Evolutionary conservation across 768 basidiomycete species (phyloP).

Genomic region (Gyrodon lividus): DNA sequence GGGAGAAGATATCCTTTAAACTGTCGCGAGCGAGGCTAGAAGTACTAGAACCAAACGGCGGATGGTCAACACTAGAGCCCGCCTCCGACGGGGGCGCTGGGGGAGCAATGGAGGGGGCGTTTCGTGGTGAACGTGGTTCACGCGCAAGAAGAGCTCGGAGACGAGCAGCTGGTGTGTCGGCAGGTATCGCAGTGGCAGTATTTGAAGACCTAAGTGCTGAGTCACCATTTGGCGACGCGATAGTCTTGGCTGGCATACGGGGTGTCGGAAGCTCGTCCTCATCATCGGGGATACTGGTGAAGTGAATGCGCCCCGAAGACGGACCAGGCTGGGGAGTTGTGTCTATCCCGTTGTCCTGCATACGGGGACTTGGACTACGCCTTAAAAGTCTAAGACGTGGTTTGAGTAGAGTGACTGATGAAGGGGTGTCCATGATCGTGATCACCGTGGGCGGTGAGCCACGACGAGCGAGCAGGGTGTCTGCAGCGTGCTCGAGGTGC

Average conservation of each 20-base stretch:
- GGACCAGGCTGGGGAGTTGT: slow-evolving; percentile 23
- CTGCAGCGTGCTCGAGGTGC: slow-evolving; percentile 18
- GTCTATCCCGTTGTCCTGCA: slow-evolving; percentile 11
- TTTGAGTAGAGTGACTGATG: slow-evolving; percentile 11
- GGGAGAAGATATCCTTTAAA: slow-evolving; percentile 65
- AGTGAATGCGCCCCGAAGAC: slow-evolving; percentile 13
- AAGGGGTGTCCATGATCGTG: slow-evolving; percentile 19
- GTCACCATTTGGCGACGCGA: slow-evolving; percentile 14
- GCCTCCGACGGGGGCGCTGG: slow-evolving; percentile 29
- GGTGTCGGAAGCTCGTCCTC: slow-evolving; percentile 33
- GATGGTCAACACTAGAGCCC: slow-evolving; percentile 14
- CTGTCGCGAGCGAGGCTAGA: slow-evolving; percentile 56
- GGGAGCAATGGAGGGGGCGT: slow-evolving; percentile 25
- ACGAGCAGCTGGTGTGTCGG: slow-evolving; percentile 56
- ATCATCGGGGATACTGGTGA: slow-evolving; percentile 18
- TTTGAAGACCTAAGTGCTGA: slow-evolving; percentile 2
- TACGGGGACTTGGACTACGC: slow-evolving; percentile 17
- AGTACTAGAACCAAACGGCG: slow-evolving; percentile 25
- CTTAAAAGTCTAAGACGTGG: slow-evolving; percentile 23
- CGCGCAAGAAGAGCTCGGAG: slow-evolving; percentile 62
- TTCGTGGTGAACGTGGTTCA: slow-evolving; percentile 41
- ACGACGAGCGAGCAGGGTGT: slow-evolving; percentile 18
- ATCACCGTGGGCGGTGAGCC: slow-evolving; percentile 5
- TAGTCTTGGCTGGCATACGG: slow-evolving; percentile 22
- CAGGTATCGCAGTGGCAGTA: slow-evolving; percentile 12